phyloP scores from a whole-genome alignment of 202 grass and related monocot genomes.

The Digitaria exilis region DNA sequence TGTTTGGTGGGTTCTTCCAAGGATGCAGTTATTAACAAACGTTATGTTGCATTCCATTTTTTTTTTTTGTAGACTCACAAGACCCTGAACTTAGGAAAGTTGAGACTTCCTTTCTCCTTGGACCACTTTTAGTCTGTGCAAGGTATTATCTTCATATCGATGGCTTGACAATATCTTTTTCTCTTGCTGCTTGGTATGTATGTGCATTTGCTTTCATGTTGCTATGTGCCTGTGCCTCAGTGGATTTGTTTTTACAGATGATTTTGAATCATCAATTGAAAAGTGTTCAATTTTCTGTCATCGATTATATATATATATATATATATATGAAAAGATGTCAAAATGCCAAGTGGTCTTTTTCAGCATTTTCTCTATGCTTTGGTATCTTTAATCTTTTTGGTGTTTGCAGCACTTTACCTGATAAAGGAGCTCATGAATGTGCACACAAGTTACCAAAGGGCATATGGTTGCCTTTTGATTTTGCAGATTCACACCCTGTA shows the following conservation, averaged over 20 bases:
- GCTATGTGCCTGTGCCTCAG: not conserved
- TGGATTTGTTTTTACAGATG: not conserved
- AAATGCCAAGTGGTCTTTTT: not conserved
- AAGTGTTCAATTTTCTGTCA: not conserved
- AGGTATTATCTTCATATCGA: slow-evolving; percentile 55
- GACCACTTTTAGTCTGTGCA: slow-evolving; percentile 80
- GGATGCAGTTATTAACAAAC: slow-evolving; percentile 6
- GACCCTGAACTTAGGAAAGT: slow-evolving; percentile 72
- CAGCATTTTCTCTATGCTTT: slow-evolving; percentile 14
- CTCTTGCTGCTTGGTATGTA: slow-evolving; percentile 19
- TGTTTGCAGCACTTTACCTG: slow-evolving; percentile 72
- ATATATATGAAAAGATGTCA: not conserved
- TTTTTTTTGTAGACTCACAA: slow-evolving; percentile 64
- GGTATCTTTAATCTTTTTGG: slow-evolving; percentile 14
- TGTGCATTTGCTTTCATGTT: slow-evolving; percentile 23
- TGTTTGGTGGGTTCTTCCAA: not conserved
- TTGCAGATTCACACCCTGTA: slow-evolving; percentile 90
- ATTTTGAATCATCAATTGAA: slow-evolving; percentile 9
- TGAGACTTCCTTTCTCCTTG: slow-evolving; percentile 92
- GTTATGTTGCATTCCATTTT: slow-evolving; percentile 28
- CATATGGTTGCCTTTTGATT: slow-evolving; percentile 87
- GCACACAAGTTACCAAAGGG: slow-evolving; percentile 70
- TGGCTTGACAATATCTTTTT: not conserved
- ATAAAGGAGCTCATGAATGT: slow-evolving; percentile 78
- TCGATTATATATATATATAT: not conserved